Conservation (phyloP, 257 asterid species). For the Avicennia marina region DNA sequence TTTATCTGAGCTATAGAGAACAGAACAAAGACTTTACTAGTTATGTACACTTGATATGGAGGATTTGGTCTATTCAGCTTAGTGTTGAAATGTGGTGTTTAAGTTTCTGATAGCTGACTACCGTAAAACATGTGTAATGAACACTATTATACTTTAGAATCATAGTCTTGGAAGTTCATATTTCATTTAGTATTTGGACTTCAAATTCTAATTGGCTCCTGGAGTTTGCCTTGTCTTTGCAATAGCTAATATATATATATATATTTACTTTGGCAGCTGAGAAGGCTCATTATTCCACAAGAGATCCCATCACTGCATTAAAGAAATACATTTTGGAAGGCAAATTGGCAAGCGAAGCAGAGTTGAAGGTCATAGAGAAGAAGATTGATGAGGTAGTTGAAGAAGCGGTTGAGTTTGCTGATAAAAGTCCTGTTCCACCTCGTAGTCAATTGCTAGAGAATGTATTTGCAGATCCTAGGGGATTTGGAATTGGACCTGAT, state of each 20-base stretch:
- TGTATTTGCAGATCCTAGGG: constrained; percentile 91
- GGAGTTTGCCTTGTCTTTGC: too few relatives aligned
- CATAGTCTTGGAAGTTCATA: not conserved
- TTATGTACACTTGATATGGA: constrained; percentile 3
- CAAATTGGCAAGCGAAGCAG: constrained; percentile 71
- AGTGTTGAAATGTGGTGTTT: not conserved
- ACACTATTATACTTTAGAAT: not conserved
- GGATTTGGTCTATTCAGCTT: not conserved
- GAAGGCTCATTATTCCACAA: constrained; percentile 83
- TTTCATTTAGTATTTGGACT: not conserved
- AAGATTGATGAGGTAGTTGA: constrained; percentile 81
- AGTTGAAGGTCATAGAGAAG: constrained; percentile 74
- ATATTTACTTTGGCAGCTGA: constrained; percentile 79
- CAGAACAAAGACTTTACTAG: not conserved
- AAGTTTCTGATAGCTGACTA: not conserved
- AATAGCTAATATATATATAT: too few relatives aligned
- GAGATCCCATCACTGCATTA: constrained; percentile 76
- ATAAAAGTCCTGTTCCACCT: constrained; percentile 71
- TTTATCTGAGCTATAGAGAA: not conserved
- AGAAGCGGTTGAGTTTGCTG: constrained; percentile 92
- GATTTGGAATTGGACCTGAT: constrained; percentile 92
- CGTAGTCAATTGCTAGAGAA: constrained; percentile 91
- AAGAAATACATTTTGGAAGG: constrained; percentile 71
- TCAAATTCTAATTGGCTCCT: not conserved
- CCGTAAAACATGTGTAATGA: not conserved